These are phyloP conservation scores for Paramecium sexaurelia DNA, from an alignment of 73 alveolate species.

Conservation along the genomic window DNA sequence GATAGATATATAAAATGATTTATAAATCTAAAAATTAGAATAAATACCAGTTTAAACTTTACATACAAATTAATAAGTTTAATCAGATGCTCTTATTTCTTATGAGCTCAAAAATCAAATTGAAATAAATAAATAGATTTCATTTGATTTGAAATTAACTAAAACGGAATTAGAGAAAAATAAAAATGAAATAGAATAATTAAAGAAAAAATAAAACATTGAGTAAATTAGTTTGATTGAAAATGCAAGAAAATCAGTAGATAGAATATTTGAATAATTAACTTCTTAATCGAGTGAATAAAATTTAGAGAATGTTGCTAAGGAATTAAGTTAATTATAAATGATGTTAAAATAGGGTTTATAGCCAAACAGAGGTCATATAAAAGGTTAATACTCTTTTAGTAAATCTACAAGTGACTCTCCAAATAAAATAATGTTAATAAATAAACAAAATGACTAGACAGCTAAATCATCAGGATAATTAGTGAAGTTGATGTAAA, in stretches of 20 bases:
- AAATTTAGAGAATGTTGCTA: background rate
- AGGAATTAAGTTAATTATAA: background rate
- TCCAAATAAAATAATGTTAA: background rate
- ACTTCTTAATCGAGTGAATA: background rate
- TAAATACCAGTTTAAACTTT: background rate
- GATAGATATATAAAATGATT: background rate
- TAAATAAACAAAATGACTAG: background rate
- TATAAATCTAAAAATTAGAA: background rate
- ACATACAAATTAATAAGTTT: background rate
- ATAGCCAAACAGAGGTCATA: background rate
- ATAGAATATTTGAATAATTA: background rate
- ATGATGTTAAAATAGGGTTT: background rate
- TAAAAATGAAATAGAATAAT: background rate
- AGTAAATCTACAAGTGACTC: background rate
- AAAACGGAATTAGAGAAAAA: background rate
- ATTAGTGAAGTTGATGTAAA: background rate
- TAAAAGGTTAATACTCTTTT: background rate
- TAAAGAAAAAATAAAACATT: background rate
- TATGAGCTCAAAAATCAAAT: background rate
- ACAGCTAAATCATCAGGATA: slow-evolving; percentile 29
- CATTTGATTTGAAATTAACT: background rate
- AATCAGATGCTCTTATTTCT: background rate
- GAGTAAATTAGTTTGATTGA: background rate
- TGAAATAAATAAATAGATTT: background rate
- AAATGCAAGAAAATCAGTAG: background rate